phyloP scores from a whole-genome alignment of 2,329 filamentous ascomycete species.

The Microsporum canis region DNA sequence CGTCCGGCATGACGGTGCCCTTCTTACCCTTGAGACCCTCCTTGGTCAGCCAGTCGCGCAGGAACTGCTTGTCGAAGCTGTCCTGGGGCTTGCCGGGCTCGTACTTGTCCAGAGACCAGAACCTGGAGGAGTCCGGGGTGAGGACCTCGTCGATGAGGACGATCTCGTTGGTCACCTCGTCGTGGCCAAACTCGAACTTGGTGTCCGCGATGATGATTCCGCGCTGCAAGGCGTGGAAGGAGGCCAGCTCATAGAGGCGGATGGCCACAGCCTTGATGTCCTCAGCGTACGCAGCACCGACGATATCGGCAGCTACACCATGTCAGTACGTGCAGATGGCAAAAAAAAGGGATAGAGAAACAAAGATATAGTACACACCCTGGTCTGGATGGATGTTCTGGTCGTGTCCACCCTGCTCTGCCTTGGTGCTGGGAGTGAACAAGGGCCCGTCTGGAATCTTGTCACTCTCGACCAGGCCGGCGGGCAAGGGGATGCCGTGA shows the following conservation, averaged over 20 bases:
- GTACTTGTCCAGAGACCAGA: slow-evolving; percentile 70
- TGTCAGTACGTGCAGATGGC: background rate
- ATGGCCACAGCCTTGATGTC: slow-evolving; percentile 56
- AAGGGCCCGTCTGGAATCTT: slow-evolving; percentile 56
- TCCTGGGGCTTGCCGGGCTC: slow-evolving; percentile 62
- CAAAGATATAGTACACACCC: slow-evolving; percentile 31
- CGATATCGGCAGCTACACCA: slow-evolving; percentile 43
- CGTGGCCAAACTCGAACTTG: slow-evolving; percentile 65
- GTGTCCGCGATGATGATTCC: slow-evolving; percentile 70
- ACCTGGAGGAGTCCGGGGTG: slow-evolving; percentile 72
- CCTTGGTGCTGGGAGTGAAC: slow-evolving; percentile 77
- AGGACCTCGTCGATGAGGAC: slow-evolving; percentile 75
- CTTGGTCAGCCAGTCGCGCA: slow-evolving; percentile 69
- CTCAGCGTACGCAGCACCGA: slow-evolving; percentile 53
- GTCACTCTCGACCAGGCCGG: slow-evolving; percentile 59
- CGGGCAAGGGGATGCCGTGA: slow-evolving; percentile 60
- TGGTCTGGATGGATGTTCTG: slow-evolving; percentile 71
- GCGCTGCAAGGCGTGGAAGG: slow-evolving; percentile 34
- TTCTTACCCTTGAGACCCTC: slow-evolving; percentile 65
- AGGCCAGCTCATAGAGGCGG: slow-evolving; percentile 48
- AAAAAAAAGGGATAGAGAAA: background rate
- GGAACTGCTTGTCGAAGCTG: slow-evolving; percentile 79
- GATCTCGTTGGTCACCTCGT: slow-evolving; percentile 53
- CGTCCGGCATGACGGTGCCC: slow-evolving; percentile 59
- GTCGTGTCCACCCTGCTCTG: slow-evolving; percentile 64